Evolutionary conservation across 148 eudicot species (phyloP), one percentile per base, ranked within the genome.

Genomic region (Diospyros kaki): DNA sequence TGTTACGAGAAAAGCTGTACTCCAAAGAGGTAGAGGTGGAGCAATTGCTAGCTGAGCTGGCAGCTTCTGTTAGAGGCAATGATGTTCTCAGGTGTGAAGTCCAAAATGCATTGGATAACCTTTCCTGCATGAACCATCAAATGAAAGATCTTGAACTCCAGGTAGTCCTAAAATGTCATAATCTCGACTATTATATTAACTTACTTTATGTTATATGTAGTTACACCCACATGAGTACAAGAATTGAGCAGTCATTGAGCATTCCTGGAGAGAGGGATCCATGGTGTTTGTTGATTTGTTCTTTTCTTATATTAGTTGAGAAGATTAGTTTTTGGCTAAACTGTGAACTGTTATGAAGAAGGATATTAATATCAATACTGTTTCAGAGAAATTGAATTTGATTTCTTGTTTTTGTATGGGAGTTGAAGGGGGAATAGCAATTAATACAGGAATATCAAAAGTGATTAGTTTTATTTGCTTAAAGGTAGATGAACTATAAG

Each of bases 101-200:
- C 64, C 94, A 95, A 83, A 89, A 89, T 78, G 87, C 92, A n/a
- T 11, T 83, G 46, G 97, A 95, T 75, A 83, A 84, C 48, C 75
- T 92, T 54, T 92, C 97, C 64, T 87, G 94, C 64, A 77, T 78
- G 76, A 92, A 80, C 66, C 97, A 95, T 84, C 83, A 85, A 82
- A 84, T 87, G 91, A 92, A 95, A 85, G 92, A 88, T 43, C 87
- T 87, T 68, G 96, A 92, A 85, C 87, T 95, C 72, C 96, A 90
- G 91, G 97, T 92, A 66, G 48, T 62, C 44, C 58, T 17, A 52
- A 14, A 17, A 74, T 17, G 18, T 41, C 39, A 60, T n/a, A 51
- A 13, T 18, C 61, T 39, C 28, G 28, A 28, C 28, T 28, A 28
- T 44, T 9, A 72, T 60, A 28, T 12, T 72, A 10, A 18, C 4